Evolutionary conservation across 257 asterid species (phyloP).

Genomic region (Fraxinus quadrangulata): DNA sequence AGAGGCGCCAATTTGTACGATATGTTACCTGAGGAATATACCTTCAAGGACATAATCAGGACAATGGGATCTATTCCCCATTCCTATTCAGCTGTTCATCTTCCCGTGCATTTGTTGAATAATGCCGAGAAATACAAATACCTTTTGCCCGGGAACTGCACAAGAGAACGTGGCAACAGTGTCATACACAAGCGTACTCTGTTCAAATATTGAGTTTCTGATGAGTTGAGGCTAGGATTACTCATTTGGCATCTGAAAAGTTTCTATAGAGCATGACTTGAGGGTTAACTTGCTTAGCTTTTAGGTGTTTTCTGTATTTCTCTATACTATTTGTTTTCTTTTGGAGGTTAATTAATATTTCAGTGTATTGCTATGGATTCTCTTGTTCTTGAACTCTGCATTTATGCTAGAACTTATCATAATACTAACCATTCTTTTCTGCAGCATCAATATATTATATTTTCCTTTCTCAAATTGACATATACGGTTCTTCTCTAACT

Average conservation of each 20-base stretch:
- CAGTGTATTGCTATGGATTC: too few relatives aligned
- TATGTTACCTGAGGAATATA: conserved; percentile 51
- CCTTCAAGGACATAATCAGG: conserved; percentile 45
- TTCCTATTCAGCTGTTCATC: conserved; percentile 41
- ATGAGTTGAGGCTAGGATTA: neutral
- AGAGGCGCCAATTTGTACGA: conserved; percentile 42
- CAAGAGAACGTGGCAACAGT: conserved; percentile 26
- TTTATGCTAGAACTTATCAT: too few relatives aligned
- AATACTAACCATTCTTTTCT: too few relatives aligned
- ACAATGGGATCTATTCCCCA: conserved; percentile 48
- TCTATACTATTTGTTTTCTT: too few relatives aligned
- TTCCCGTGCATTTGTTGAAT: conserved; percentile 42
- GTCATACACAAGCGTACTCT: too few relatives aligned
- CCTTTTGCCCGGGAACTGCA: conserved; percentile 45
- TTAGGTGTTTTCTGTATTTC: neutral
- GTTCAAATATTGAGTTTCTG: too few relatives aligned
- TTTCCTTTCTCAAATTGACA: too few relatives aligned
- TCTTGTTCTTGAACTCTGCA: too few relatives aligned
- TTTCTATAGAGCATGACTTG: conserved; percentile 13
- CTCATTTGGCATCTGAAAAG: conserved; percentile 14
- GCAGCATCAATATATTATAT: too few relatives aligned
- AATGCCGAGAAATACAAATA: conserved; percentile 39
- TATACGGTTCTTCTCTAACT: too few relatives aligned
- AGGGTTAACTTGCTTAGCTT: neutral
- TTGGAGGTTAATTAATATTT: too few relatives aligned